phyloP scores from a whole-genome alignment of 495 filamentous ascomycete genomes.

The Copromyces sp. region DNA sequence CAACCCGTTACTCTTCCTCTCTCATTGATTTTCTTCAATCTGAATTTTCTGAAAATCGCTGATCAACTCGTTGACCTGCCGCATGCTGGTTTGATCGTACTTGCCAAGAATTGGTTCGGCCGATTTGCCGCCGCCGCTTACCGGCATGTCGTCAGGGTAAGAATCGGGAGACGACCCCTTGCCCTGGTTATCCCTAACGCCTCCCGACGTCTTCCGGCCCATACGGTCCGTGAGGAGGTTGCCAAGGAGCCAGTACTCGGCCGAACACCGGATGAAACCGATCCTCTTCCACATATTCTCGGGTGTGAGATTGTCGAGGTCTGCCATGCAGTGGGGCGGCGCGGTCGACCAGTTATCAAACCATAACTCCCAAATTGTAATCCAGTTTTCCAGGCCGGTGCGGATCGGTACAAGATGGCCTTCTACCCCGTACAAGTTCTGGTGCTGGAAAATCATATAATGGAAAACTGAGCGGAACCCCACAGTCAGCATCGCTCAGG shows the following conservation, averaged over 20 bases:
- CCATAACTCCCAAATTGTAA: constrained; percentile 18
- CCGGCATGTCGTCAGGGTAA: neutral
- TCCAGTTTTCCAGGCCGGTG: constrained; percentile 21
- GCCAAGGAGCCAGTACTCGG: constrained; percentile 23
- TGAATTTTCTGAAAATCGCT: constrained; percentile 17
- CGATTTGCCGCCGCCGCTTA: constrained; percentile 3
- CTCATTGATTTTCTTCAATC: constrained; percentile 7
- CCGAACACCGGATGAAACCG: constrained; percentile 17
- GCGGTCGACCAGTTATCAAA: constrained; percentile 5
- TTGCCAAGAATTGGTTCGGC: constrained; percentile 20
- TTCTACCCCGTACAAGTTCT: constrained; percentile 20
- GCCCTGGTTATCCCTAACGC: neutral
- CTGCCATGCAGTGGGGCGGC: constrained; percentile 11
- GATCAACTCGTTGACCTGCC: constrained; percentile 25
- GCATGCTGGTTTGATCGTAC: constrained; percentile 27
- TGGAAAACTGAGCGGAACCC: constrained; percentile 14
- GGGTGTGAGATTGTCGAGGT: constrained; percentile 7
- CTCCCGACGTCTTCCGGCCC: neutral
- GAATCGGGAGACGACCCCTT: neutral
- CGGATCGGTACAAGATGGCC: constrained; percentile 22
- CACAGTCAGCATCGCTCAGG: neutral
- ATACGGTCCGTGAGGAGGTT: constrained; percentile 18
- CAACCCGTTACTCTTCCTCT: neutral
- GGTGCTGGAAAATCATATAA: constrained; percentile 25
- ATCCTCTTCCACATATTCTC: constrained; percentile 20